Percentiles rank a stretch among this genome's conserved stretches.
Conservation (phyloP, 768 basidiomycete species). For the Tylopilus rubrobrunneus region DNA sequence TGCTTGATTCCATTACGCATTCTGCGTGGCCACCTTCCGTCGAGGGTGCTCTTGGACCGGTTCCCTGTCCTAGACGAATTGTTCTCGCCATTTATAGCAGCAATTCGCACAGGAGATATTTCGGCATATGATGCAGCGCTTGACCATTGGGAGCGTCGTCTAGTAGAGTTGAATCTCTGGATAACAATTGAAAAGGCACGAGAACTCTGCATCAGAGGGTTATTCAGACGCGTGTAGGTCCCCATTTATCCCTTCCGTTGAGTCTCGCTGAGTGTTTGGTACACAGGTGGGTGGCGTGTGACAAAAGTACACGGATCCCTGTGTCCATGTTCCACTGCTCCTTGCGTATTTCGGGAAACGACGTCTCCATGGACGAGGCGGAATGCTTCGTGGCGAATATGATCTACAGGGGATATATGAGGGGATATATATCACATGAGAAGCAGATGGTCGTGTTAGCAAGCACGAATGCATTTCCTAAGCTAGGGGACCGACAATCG, state of each 20-base stretch:
- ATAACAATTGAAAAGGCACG: conserved; percentile 84
- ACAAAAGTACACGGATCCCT: conserved; percentile 74
- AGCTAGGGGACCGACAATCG: conserved; percentile 55
- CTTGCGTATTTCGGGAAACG: conserved; percentile 64
- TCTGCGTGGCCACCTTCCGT: conserved; percentile 82
- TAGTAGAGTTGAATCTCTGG: conserved; percentile 86
- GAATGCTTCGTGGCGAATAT: conserved; percentile 94
- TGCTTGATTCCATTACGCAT: conserved; percentile 90
- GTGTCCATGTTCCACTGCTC: conserved; percentile 79
- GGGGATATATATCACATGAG: conserved; percentile 95
- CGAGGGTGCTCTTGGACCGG: conserved; percentile 59
- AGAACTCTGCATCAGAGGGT: conserved; percentile 78
- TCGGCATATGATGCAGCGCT: conserved; percentile 78
- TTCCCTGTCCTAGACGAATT: conserved; percentile 72
- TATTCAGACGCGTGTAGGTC: conserved; percentile 76
- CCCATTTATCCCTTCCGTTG: not conserved
- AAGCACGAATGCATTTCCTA: conserved; percentile 75
- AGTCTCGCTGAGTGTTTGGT: conserved; percentile 1
- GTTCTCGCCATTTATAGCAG: conserved; percentile 75
- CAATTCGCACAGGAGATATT: conserved; percentile 76
- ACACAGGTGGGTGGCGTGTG: conserved; percentile 72
- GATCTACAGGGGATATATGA: conserved; percentile 90
- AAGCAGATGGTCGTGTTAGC: conserved; percentile 92
- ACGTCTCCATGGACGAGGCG: conserved; percentile 74
- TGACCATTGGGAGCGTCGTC: conserved; percentile 60